A percentile compares a stretch with the other conserved stretches of the same genome.
Evolutionary conservation across 1,284 basidiomycete genomes (phyloP).

Genomic region (Fomitopsis betulina): DNA sequence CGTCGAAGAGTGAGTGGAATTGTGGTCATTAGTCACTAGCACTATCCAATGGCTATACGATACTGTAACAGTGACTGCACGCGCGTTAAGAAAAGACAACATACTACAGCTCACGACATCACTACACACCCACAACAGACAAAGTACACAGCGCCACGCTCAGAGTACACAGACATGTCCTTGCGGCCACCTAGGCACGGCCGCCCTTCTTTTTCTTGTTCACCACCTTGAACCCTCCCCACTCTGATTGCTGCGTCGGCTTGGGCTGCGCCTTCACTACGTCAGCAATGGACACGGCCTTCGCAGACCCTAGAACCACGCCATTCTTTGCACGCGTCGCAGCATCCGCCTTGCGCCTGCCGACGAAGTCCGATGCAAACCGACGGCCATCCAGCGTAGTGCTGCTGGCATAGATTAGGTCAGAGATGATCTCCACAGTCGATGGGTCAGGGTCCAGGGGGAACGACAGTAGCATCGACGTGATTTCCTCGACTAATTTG

Average conservation of each 20-base stretch:
- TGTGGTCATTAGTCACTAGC: background rate
- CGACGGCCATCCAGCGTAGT: conserved; percentile 92
- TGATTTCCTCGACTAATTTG: conserved; percentile 82
- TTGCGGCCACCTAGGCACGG: conserved; percentile 25
- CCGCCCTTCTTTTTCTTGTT: conserved; percentile 92
- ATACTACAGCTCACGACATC: background rate
- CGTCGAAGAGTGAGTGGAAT: background rate
- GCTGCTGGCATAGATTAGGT: conserved; percentile 90
- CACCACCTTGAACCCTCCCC: conserved; percentile 85
- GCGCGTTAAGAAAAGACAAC: background rate
- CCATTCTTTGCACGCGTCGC: conserved; percentile 42
- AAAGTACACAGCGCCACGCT: background rate
- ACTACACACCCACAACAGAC: background rate
- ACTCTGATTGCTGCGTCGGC: conserved; percentile 57
- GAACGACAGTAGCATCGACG: conserved; percentile 88
- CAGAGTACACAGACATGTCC: background rate
- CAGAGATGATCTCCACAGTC: conserved; percentile 86
- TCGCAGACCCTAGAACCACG: conserved; percentile 37
- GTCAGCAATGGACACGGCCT: conserved; percentile 73
- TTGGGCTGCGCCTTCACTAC: conserved; percentile 89
- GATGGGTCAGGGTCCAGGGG: conserved; percentile 82
- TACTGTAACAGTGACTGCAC: background rate
- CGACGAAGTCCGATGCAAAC: conserved; percentile 90
- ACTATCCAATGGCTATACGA: background rate
- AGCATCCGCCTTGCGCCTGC: conserved; percentile 79